Conservation (phyloP, 2,329 filamentous ascomycete species). For the Apiospora rasikravindrae region DNA sequence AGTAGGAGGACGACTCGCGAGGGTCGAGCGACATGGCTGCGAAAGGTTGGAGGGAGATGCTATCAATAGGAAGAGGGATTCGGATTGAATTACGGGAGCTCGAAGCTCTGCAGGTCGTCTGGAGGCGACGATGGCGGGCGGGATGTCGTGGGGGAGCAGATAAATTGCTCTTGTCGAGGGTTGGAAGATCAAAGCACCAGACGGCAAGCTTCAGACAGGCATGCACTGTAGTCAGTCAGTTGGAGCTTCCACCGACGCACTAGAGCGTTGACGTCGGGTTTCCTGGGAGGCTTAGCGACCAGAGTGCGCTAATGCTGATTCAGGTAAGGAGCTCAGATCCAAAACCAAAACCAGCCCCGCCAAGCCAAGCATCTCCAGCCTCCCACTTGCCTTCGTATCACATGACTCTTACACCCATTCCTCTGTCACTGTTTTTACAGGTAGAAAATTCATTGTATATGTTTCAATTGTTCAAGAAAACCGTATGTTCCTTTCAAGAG, state of each 20-base stretch:
- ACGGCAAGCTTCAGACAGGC: constrained; percentile 12
- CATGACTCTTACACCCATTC: background rate
- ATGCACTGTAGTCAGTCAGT: constrained; percentile 16
- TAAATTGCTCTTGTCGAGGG: constrained; percentile 1
- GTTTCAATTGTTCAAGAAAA: background rate
- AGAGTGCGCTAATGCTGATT: constrained; percentile 16
- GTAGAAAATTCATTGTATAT: background rate
- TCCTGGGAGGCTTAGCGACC: constrained; percentile 11
- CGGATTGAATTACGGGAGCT: constrained; percentile 20
- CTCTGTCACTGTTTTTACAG: background rate
- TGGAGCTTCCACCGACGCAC: constrained; percentile 18
- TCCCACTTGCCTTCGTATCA: background rate
- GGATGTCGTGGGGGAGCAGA: background rate
- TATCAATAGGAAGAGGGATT: constrained; percentile 19
- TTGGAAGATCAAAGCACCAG: background rate
- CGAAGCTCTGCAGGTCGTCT: constrained; percentile 22
- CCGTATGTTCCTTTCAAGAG: background rate
- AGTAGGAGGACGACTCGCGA: constrained; percentile 65
- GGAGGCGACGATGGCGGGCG: constrained; percentile 17
- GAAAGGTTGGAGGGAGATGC: background rate
- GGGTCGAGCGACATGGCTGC: constrained; percentile 57
- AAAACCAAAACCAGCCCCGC: constrained; percentile 10
- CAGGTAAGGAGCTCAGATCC: constrained; percentile 6
- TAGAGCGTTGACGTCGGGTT: constrained; percentile 19
- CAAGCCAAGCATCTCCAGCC: background rate